Evolutionary conservation across 164 flowering plant genomes (phyloP), one percentile per base, ranked within the genome.

Genomic region (Umbellularia californica): DNA sequence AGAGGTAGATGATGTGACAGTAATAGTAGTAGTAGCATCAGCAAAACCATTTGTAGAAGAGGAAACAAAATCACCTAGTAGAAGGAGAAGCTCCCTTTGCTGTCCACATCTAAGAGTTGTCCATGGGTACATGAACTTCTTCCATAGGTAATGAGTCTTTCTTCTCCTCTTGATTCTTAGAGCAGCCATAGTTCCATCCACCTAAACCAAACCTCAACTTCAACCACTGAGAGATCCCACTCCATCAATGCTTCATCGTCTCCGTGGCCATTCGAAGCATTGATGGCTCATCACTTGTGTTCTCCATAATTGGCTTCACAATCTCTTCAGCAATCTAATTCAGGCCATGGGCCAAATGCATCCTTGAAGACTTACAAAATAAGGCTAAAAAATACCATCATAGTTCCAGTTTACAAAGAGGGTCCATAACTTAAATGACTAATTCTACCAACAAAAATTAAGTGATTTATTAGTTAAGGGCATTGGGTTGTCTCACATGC

Each of bases 161-260:
- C 25, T 50, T 52, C 7, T 74, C 71, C 67, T 70, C 69, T 20
- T 22, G 72, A 27, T 72, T 27, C 19, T 28, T 58, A 72, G 62
- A 19, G 19, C 67, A 62, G 9, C 62, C 74, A 64, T 27, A 55
- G 64, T 33, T 70, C 25, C 70, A 25, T 5, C 3, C 41, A 33
- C 66, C 73, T 19, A 24, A 51, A 3, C 75, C 77, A 71, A 80
- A 75, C 77, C 66, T 86, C 76, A 85, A 47, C 75, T 76, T 86
- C 50, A 90, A 76, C 82, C 88, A 90, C 73, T 89, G 91, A 0
- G 87, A 78, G 41, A 90, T 88, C 33, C 92, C 88, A 74, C 92
- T 81, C 77, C 89, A n/a, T n/a, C n/a, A 92, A 50, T 90, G 87
- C 63, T 83, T 89, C 94, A 90, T 87, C 75, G 85, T 85, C 81